These are phyloP conservation scores for Fomitiporia mediterranea DNA, from an alignment of 1,284 basidiomycete genomes.

Conservation along the genomic window DNA sequence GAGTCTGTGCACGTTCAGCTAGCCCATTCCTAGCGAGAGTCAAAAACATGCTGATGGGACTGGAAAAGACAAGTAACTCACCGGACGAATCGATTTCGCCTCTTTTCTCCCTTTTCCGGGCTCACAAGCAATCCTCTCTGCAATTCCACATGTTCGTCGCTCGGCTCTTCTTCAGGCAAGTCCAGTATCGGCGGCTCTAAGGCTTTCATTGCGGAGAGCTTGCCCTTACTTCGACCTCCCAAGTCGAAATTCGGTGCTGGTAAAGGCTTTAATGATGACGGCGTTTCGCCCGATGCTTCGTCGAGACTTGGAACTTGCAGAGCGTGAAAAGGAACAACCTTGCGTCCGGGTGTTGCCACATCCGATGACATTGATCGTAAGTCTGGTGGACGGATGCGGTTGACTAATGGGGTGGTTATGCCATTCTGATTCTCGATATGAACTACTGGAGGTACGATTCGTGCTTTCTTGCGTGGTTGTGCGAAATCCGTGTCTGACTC, in stretches of 20 bases:
- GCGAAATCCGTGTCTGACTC: background rate
- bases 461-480: background rate
- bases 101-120: constrained; percentile 40
- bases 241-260: constrained; percentile 10
- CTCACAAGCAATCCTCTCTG: constrained; percentile 39
- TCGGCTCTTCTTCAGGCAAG: constrained; percentile 1
- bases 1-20: constrained; percentile 40
- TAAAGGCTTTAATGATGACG: background rate
- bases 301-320: background rate
- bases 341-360: constrained; percentile 1
- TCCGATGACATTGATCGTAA: background rate
- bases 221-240: background rate
- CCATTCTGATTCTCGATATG: background rate
- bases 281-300: background rate
- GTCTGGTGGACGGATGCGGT: background rate
- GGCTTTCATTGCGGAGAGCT: constrained; percentile 6
- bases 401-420: background rate
- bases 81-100: constrained; percentile 32
- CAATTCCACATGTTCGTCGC: constrained; percentile 24
- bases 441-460: background rate
- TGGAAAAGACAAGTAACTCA: constrained; percentile 21
- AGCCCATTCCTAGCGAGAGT: constrained; percentile 40
- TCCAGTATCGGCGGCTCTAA: constrained; percentile 1
- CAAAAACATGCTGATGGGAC: background rate
- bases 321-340: constrained; percentile 9